Base-by-base conservation (phyloP, 345 rosid genomes). In the Euphorbia lathyris region DNA sequence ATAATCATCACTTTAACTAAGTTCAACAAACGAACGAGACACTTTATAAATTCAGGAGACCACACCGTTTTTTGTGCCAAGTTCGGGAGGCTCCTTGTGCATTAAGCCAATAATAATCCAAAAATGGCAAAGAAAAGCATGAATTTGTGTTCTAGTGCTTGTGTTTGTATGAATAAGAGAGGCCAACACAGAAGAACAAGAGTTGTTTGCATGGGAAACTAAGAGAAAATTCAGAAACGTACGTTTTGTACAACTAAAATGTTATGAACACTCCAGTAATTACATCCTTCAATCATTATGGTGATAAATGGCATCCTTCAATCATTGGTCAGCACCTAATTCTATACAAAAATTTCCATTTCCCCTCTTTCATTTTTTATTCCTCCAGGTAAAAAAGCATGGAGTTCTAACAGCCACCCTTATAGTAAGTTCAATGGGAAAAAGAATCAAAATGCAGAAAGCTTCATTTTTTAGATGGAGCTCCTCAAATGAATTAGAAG, bases 361-460 rank as follows among this genome's bases (percentile, higher is more conserved):
- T 45, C 42, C 14, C 55, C 48, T n/a, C 4, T 50, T 45, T 63
- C 61, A 40, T 29, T 26, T 58, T 71, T 58, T 71, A 56, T 68
- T 75, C 71, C 74, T 73, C 42, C 22, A 47, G 43, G 25, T 10
- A 32, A 56, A 34, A n/a, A 50, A 59, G 14, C n/a, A 55, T 58
- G 10, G 42, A 51, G 74, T 47, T 32, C 64, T 38, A 57, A 53
- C 26, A 19, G 26, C 51, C 12, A 62, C 3, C 36, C 43, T 40
- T 48, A 74, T 57, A 17, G 57, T 53, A 50, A 27, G 61, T 55
- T n/a, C 66, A 69, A 48, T 52, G 52, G 32, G 30, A 69, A 74
- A 45, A 72, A 65, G 71, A 78, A 82, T 65, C 67, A 27, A 67
- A 70, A 64, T 48, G 57, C 29, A 68, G 42, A 77, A 75, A 22